Evolutionary conservation across 2,329 filamentous ascomycete genomes (phyloP).

Genomic region (Paecilomyces formosus): DNA sequence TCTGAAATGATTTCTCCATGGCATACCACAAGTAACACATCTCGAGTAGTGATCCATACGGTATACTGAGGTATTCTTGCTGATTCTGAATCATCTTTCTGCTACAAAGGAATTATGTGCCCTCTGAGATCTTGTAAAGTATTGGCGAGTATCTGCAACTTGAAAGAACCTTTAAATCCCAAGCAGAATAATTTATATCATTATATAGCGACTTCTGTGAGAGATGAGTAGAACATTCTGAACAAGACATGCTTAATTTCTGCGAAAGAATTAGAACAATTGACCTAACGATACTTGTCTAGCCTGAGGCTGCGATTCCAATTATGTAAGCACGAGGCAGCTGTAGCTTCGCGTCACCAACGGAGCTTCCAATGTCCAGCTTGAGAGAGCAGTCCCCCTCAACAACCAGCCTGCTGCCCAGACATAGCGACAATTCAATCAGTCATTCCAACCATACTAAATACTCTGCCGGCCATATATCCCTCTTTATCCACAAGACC

Average conservation of each 20-base stretch:
- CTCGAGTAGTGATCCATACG: no score
- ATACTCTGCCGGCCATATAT: background rate
- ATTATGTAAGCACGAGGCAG: slow-evolving; percentile 32
- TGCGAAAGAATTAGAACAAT: background rate
- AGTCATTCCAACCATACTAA: background rate
- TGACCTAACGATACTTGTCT: background rate
- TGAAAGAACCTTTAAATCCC: no score
- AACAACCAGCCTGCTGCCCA: background rate
- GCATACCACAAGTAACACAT: background rate
- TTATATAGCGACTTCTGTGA: no score
- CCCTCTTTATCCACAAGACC: slow-evolving; percentile 5
- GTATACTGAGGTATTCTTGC: no score
- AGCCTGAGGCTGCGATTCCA: slow-evolving; percentile 5
- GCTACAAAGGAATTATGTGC: no score
- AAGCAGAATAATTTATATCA: no score
- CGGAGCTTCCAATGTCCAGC: slow-evolving; percentile 3
- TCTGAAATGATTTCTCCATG: background rate
- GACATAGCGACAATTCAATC: background rate
- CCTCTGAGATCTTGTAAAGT: no score
- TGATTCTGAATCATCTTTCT: no score
- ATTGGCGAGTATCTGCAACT: no score
- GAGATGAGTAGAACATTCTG: background rate
- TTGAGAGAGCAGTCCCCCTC: background rate
- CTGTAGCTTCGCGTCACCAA: slow-evolving; percentile 28
- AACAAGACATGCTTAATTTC: background rate